A percentile compares a stretch with the other conserved stretches of the same genome.
Conservation (phyloP, 176 grass and related monocot species). For the Oryza brachyantha region DNA sequence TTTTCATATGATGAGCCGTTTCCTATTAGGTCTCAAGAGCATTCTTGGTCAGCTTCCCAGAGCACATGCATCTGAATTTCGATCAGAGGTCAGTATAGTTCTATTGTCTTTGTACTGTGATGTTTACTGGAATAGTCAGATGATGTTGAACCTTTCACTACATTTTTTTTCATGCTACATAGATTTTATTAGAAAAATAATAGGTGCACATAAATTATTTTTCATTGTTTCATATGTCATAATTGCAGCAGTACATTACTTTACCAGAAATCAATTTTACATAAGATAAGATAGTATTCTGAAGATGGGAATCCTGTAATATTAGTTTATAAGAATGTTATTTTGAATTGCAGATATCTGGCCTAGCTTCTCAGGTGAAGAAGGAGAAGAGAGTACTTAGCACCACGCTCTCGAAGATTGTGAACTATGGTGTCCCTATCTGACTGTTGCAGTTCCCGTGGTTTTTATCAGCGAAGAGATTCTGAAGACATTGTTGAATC, state of each 20-base stretch:
- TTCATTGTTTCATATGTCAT: no score
- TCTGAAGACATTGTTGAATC: background rate
- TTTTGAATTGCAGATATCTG: background rate
- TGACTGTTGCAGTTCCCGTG: background rate
- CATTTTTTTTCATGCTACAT: no score
- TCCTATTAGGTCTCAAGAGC: conserved; percentile 40
- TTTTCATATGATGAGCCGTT: background rate
- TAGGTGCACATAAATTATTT: no score
- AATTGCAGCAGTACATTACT: no score
- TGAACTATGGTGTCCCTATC: conserved; percentile 44
- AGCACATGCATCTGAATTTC: conserved; percentile 56
- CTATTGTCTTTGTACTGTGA: no score
- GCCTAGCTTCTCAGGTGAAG: background rate
- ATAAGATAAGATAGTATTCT: background rate
- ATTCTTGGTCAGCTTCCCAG: conserved; percentile 50
- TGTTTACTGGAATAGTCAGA: no score
- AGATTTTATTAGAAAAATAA: no score
- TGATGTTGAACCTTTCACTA: no score
- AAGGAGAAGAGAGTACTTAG: background rate
- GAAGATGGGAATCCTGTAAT: background rate
- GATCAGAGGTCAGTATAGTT: conserved; percentile 39
- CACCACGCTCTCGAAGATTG: conserved; percentile 3
- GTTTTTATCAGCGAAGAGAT: background rate
- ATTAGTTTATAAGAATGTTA: background rate
- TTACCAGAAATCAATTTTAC: background rate